phyloP scores from a whole-genome alignment of 495 filamentous ascomycete genomes.

The Aspergillus sclerotiicarbonarius region DNA sequence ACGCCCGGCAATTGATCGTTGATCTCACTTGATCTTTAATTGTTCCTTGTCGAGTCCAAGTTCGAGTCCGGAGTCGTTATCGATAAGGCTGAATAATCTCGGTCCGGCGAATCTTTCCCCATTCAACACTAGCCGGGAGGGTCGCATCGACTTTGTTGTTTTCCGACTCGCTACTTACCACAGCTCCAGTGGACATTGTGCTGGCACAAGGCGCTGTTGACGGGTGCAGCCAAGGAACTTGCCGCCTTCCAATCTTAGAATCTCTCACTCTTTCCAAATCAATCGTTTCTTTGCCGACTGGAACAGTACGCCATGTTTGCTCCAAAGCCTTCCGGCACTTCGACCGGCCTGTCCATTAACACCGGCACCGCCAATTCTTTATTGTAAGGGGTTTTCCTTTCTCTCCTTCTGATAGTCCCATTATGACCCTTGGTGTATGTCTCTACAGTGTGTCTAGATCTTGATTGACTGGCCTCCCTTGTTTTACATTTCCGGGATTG shows the following conservation, averaged over 20 bases:
- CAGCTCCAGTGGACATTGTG: conserved; percentile 7
- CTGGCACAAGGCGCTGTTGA: conserved; percentile 5
- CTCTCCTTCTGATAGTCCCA: background rate
- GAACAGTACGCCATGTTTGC: conserved; percentile 44
- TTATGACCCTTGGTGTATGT: conserved; percentile 2
- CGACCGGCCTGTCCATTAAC: conserved; percentile 68
- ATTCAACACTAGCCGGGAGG: conserved; percentile 6
- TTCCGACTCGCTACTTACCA: conserved; percentile 7
- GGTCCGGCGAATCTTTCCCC: conserved; percentile 20
- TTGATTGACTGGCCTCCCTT: background rate
- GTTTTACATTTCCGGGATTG: background rate
- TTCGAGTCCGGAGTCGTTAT: background rate
- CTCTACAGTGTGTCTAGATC: background rate
- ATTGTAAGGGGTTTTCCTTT: conserved; percentile 50
- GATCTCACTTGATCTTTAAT: conserved; percentile 1
- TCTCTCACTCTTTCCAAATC: background rate
- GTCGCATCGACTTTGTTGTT: conserved; percentile 12
- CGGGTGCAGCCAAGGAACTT: background rate
- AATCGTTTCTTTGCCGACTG: conserved; percentile 6
- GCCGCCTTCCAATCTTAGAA: background rate
- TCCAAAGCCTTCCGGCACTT: conserved; percentile 56
- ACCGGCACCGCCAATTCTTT: conserved; percentile 71
- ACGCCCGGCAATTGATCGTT: background rate
- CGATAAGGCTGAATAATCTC: background rate
- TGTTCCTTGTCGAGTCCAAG: background rate